These are phyloP conservation scores for Pseudogymnoascus sp. DNA, from an alignment of 2,329 filamentous ascomycete species.

Conservation along the genomic window DNA sequence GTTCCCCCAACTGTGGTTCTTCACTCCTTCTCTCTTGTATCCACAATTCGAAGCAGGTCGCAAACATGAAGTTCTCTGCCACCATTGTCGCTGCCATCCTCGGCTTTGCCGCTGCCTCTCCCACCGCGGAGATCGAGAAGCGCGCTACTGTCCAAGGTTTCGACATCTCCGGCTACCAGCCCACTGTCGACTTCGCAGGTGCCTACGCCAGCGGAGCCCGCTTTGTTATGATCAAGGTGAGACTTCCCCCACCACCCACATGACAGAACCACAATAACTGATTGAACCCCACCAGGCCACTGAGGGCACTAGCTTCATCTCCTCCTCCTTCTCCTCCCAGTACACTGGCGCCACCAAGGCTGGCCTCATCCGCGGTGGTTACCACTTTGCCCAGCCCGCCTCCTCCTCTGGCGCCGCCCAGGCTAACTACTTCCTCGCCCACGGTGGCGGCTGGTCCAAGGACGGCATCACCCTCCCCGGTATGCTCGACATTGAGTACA, in stretches of 20 bases:
- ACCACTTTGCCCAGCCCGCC: slow-evolving; percentile 47
- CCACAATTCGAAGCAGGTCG: not conserved
- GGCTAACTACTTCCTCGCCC: slow-evolving; percentile 43
- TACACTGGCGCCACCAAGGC: slow-evolving; percentile 43
- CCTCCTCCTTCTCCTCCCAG: slow-evolving; percentile 40
- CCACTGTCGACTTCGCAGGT: slow-evolving; percentile 31
- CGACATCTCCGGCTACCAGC: slow-evolving; percentile 37
- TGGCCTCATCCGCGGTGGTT: slow-evolving; percentile 46
- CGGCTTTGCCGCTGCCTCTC: not conserved
- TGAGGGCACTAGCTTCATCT: slow-evolving; percentile 41
- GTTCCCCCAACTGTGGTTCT: not conserved
- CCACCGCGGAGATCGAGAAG: not conserved
- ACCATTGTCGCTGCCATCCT: not conserved
- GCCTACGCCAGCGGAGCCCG: slow-evolving; percentile 35
- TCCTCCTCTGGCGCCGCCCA: slow-evolving; percentile 38
- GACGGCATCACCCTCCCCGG: slow-evolving; percentile 49
- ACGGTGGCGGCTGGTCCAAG: slow-evolving; percentile 46
- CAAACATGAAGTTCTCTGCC: not conserved
- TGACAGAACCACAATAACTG: not conserved
- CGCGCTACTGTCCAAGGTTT: slow-evolving; percentile 33
- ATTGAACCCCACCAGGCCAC: slow-evolving; percentile 35
- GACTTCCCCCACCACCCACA: not conserved
- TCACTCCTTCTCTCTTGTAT: not conserved
- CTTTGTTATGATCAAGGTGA: slow-evolving; percentile 40
- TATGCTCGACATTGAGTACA: slow-evolving; percentile 48